phyloP scores from a whole-genome alignment of 768 basidiomycete species.

The Leccinum longicurvipes region DNA sequence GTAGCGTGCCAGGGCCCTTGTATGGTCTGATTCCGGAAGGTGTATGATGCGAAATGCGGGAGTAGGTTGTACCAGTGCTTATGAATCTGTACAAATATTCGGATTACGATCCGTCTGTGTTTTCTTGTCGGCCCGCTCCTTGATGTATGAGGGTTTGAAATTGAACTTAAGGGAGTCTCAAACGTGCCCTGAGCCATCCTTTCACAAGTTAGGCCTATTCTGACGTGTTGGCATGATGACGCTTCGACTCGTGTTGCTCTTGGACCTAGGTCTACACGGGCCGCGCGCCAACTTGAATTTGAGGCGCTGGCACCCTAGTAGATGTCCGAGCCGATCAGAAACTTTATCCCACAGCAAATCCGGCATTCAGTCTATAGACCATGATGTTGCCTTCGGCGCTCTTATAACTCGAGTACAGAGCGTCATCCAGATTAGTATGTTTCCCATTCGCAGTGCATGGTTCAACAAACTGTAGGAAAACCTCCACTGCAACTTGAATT shows the following conservation, averaged over 20 bases:
- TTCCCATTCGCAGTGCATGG: not conserved
- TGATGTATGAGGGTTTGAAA: too few species aligned
- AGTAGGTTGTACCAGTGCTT: not conserved
- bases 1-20: not conserved
- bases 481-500: not conserved
- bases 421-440: not conserved
- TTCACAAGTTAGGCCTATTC: too few species aligned
- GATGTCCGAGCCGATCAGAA: too few species aligned
- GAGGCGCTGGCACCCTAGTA: too few species aligned
- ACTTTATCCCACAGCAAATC: not conserved
- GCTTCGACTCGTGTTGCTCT: too few species aligned
- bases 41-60: not conserved
- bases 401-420: not conserved
- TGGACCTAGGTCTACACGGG: too few species aligned
- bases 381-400: not conserved
- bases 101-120: not conserved
- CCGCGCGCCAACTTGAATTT: too few species aligned
- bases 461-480: conserved; percentile 7
- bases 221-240: too few species aligned
- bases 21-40: not conserved
- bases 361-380: not conserved
- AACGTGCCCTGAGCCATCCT: too few species aligned
- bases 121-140: too few species aligned
- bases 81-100: not conserved
- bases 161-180: too few species aligned